phyloP scores from a whole-genome alignment of 345 rosid genomes.

The Hibiscus trionum region DNA sequence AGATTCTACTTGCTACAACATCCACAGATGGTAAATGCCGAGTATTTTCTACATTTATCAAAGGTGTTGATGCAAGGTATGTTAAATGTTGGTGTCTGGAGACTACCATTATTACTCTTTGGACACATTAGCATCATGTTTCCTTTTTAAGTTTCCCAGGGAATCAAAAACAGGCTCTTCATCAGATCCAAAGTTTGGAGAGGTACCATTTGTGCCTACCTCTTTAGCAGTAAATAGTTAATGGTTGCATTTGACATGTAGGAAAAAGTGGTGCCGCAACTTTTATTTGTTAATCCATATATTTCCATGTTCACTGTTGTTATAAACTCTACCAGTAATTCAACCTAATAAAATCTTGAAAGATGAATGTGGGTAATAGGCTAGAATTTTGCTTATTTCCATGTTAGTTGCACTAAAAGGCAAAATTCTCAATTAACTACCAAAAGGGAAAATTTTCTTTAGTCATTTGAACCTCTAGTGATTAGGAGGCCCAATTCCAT shows the following conservation, averaged over 20 bases:
- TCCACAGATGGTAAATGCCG: conserved; percentile 98
- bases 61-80: conserved; percentile 93
- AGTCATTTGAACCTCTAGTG: conserved; percentile 1
- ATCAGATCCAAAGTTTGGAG: conserved; percentile 85
- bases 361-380: not conserved
- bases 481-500: not conserved
- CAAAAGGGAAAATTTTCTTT: not conserved
- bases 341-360: conserved; percentile 1
- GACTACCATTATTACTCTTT: conserved; percentile 1
- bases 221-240: not conserved
- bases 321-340: not conserved
- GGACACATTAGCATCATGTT: conserved; percentile 17
- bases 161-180: conserved; percentile 62
- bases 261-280: not conserved
- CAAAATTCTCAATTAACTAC: not conserved
- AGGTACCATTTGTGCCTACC: conserved; percentile 45
- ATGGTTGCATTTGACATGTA: not conserved
- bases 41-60: conserved; percentile 89
- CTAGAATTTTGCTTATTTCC: not conserved
- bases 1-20: conserved; percentile 92
- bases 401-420: not conserved
- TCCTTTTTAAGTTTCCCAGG: conserved; percentile 33
- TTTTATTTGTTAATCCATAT: not conserved
- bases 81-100: conserved; percentile 5
- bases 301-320: not conserved